Base-by-base conservation (phyloP, 768 basidiomycete genomes). In the Hortiboletus campestris region DNA sequence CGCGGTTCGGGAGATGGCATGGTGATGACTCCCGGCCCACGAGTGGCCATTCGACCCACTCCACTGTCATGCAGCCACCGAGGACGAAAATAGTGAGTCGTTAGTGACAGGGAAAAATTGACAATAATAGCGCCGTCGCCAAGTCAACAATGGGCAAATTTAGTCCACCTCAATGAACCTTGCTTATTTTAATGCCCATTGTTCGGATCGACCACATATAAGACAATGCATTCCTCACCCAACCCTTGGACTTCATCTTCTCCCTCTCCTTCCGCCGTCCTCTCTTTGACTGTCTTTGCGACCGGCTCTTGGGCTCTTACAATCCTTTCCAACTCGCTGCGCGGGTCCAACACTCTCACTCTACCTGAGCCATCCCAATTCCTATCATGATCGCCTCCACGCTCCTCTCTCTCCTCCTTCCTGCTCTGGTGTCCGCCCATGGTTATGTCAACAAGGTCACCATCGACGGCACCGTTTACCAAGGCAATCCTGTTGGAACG, bases 401-500 rank as follows among this genome's bases (percentile, higher is more conserved):
- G 1, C 13, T 47, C 57, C 41, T 61, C 56, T 51, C 59, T 51
- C 54, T 66, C 41, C 56, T 70, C 28, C 56, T 70, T 31, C 55
- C 67, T 10, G 54, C 56, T 31, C 58, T 69, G 2, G 68, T 69
- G 5, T 63, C 64, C 2, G 68, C 70, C 20, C 70, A 71, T 42
- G 70, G 70, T 6, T 69, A 55, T 32, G 61, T 71, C 20, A 43
- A 47, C 50, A 52, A 61, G n/a, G 65, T 71, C 51, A 51, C 51
- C 46, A 67, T 71, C 31, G 70, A 69, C 7, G 71, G 70, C 36
- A 62, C 35, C 6, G 51, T 31, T 13, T 72, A 73, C 54, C 56
- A 47, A n/a, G 70, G 72, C 51, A 72, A 72, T 32, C 5, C 52
- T 17, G 77, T 51, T 57, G 72, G 59, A 51, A 72, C 51, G 35